These are phyloP conservation scores for Claviceps humidiphila DNA, from an alignment of 2,329 filamentous ascomycete species.

Conservation along the genomic window DNA sequence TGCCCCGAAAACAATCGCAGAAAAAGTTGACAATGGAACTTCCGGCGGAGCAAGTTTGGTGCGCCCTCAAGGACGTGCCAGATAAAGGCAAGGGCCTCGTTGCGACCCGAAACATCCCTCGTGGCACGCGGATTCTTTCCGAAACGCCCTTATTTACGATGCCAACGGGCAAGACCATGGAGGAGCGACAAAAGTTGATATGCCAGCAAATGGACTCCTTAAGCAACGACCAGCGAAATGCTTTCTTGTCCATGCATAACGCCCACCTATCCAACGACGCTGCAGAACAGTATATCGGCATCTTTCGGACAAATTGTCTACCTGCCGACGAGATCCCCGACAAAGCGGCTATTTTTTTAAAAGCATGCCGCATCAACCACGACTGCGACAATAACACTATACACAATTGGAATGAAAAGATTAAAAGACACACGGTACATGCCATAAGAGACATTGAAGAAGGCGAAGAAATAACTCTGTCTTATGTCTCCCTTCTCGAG, in stretches of 20 bases:
- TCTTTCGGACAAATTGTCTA: not conserved
- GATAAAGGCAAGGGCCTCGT: too few relatives aligned
- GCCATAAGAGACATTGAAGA: not conserved
- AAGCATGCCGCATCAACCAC: not conserved
- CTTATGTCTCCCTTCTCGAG: not conserved
- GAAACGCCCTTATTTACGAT: too few relatives aligned
- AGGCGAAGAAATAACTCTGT: not conserved
- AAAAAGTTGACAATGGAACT: too few relatives aligned
- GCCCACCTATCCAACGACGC: not conserved
- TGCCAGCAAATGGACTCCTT: not conserved
- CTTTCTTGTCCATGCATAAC: not conserved
- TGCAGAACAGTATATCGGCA: not conserved
- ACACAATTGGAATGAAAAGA: not conserved
- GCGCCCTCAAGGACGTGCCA: too few relatives aligned
- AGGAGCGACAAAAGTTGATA: not conserved
- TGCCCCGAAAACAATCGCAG: too few relatives aligned
- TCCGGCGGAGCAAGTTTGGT: too few relatives aligned
- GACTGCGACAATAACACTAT: not conserved
- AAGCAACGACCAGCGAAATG: not conserved
- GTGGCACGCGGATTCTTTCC: too few relatives aligned
- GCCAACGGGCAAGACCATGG: too few relatives aligned
- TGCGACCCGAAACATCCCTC: too few relatives aligned
- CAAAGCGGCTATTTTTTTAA: not conserved
- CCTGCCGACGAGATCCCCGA: not conserved
- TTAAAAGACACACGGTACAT: not conserved